Percentiles rank a stretch among this genome's conserved stretches.
These are phyloP conservation scores for Aureobasidium mangrovei DNA, from an alignment of 2,329 filamentous ascomycete genomes.

Conservation along the genomic window DNA sequence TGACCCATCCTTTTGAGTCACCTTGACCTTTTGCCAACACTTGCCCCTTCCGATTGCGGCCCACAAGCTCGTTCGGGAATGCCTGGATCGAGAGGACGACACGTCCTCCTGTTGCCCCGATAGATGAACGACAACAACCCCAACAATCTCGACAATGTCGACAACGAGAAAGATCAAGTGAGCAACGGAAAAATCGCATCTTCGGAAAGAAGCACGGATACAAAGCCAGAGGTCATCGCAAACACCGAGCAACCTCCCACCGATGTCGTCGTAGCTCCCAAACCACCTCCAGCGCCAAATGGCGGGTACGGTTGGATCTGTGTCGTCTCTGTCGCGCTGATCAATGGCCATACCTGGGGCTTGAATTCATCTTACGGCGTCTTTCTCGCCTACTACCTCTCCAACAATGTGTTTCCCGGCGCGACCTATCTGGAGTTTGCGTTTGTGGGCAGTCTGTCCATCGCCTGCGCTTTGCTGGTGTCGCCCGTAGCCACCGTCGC, in stretches of 20 bases:
- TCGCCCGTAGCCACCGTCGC: conserved; percentile 59
- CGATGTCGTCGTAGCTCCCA: not conserved
- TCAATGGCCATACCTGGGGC: conserved; percentile 42
- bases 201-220: not conserved
- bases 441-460: conserved; percentile 65
- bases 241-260: not conserved
- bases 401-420: conserved; percentile 52
- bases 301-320: conserved; percentile 55
- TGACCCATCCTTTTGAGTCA: too few relatives aligned
- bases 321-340: conserved; percentile 35
- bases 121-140: conserved; percentile 6
- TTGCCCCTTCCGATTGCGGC: not conserved
- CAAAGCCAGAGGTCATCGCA: not conserved
- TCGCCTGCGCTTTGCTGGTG: conserved; percentile 56
- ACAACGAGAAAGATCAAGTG: not conserved
- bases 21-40: not conserved
- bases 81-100: not conserved
- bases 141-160: not conserved
- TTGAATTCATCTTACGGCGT: conserved; percentile 52
- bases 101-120: not conserved
- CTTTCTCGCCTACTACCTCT: conserved; percentile 68
- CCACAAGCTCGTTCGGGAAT: not conserved
- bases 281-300: conserved; percentile 23
- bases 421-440: conserved; percentile 60
- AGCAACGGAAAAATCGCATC: not conserved